Percentiles rank a stretch among this genome's conserved stretches.
Evolutionary conservation across 108 stramenopile species (phyloP).

Genomic region (Skeletonema grethae): DNA sequence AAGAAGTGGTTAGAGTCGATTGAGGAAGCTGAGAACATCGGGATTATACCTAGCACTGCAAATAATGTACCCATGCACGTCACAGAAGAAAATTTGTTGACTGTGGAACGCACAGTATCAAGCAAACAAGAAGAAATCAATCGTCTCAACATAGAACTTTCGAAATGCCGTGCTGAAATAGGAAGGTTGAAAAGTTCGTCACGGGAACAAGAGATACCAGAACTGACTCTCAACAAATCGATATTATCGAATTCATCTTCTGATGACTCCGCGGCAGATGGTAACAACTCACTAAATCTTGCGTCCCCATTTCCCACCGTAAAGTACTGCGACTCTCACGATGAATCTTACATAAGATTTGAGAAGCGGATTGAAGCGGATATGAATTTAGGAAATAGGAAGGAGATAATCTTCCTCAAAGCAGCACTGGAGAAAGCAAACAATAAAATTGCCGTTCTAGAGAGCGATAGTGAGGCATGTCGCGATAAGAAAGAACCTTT

Average conservation of each 20-base stretch:
- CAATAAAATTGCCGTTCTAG: conserved; percentile 47
- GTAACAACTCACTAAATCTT: conserved; percentile 34
- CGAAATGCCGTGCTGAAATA: conserved; percentile 77
- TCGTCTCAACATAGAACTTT: conserved; percentile 69
- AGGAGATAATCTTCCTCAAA: conserved; percentile 50
- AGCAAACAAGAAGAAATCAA: conserved; percentile 44
- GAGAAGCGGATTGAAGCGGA: conserved; percentile 41
- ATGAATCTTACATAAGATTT: conserved; percentile 46
- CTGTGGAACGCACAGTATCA: conserved; percentile 33
- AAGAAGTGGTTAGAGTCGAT: conserved; percentile 71
- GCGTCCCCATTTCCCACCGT: conserved; percentile 18
- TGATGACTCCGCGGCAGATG: conserved; percentile 33
- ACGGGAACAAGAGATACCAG: conserved; percentile 16
- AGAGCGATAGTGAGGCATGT: conserved; percentile 18
- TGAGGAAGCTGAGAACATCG: conserved; percentile 3
- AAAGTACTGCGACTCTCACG: conserved; percentile 49
- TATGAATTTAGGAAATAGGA: conserved; percentile 39
- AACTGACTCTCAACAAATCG: conserved; percentile 21
- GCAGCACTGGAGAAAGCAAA: conserved; percentile 73
- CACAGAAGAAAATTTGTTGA: conserved; percentile 25
- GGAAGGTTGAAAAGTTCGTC: conserved; percentile 61
- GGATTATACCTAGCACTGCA: not conserved
- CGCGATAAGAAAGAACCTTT: conserved; percentile 30
- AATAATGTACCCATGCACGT: not conserved
- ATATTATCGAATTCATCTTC: conserved; percentile 34